Base-by-base conservation (phyloP, 208 protist genomes). In the Vickermania spadyakhi region DNA sequence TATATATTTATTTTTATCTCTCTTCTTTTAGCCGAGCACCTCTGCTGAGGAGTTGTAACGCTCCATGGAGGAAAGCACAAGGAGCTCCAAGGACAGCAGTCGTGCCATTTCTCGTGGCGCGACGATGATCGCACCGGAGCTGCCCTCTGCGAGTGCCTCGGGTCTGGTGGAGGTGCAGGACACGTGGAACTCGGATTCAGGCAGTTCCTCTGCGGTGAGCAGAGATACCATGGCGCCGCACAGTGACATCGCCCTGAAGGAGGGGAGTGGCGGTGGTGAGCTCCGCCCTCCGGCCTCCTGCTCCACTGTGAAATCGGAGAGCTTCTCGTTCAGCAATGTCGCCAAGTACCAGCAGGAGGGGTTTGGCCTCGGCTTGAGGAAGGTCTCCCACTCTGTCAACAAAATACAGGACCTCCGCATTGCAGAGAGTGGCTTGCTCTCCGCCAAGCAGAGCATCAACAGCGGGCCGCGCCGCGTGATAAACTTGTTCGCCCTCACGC, bases 201-300 rank as follows among this genome's bases (percentile, higher is more conserved):
- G 11, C 28, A 25, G 5, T 60, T 13, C 14, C 45, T 7, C 51
- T 13, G 13, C 28, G 3, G 30, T 51, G 51, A 22, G 27, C 56
- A 7, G 21, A n/a, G 30, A 14, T 30, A 60, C 27, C 23, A 58
- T 64, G 45, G 30, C 42, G 45, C 52, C 26, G 50, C 1, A 45
- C 56, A 23, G 11, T 21, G 4, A n/a, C 11, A 27, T 21, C 14
- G 53, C 42, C 5, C 4, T 1, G 13, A 25, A 31, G 5, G 26
- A 11, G 13, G 1, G 1, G 3, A 27, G 3, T 0, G 18, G 41
- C 26, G 22, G 7, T 23, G 18, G 11, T 45, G 36, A n/a, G 7
- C 11, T n/a, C 36, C 11, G 36, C 18, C 11, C 11, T 7, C 36
- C 36, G 36, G 36, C 36, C 11, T 45, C 36, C 36, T 18, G 36